Evolutionary conservation across 2,329 filamentous ascomycete genomes (phyloP).

Genomic region (Colletotrichum sp.): DNA sequence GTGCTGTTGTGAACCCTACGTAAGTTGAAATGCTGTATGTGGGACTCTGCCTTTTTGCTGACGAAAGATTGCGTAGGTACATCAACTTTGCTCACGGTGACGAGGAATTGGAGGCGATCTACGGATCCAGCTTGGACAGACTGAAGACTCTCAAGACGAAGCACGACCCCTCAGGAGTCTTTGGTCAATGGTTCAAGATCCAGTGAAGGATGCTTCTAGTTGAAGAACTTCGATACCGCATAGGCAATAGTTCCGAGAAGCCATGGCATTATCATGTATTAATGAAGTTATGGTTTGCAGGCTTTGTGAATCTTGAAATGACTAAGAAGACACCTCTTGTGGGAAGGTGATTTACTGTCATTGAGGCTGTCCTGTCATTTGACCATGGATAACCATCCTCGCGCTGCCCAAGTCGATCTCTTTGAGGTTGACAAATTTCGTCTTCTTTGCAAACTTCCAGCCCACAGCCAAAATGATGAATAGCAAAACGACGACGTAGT

Average conservation of each 20-base stretch:
- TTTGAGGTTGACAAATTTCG: background rate
- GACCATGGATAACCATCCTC: background rate
- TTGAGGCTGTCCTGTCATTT: background rate
- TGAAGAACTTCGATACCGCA: rapidly evolving
- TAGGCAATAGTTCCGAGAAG: rapidly evolving
- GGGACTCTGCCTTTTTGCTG: too few relatives aligned
- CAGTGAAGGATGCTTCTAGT: background rate
- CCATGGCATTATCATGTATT: background rate
- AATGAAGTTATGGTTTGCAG: background rate
- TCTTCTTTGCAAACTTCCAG: background rate
- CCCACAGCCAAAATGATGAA: background rate
- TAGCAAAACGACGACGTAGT: background rate
- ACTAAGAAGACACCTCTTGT: rapidly evolving
- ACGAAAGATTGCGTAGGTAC: conserved; percentile 17
- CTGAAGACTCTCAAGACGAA: conserved; percentile 30
- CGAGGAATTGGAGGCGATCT: conserved; percentile 29
- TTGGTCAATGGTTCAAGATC: conserved; percentile 32
- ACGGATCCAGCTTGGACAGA: conserved; percentile 27
- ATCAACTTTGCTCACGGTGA: conserved; percentile 39
- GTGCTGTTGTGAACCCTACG: conserved; percentile 26
- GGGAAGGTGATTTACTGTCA: background rate
- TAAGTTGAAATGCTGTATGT: too few relatives aligned
- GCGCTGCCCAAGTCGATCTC: background rate
- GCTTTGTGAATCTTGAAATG: background rate
- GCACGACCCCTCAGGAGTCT: conserved; percentile 30